These are phyloP conservation scores for Mucor circinelloides DNA, from an alignment of 371 early-diverging fungal species.

Conservation along the genomic window DNA sequence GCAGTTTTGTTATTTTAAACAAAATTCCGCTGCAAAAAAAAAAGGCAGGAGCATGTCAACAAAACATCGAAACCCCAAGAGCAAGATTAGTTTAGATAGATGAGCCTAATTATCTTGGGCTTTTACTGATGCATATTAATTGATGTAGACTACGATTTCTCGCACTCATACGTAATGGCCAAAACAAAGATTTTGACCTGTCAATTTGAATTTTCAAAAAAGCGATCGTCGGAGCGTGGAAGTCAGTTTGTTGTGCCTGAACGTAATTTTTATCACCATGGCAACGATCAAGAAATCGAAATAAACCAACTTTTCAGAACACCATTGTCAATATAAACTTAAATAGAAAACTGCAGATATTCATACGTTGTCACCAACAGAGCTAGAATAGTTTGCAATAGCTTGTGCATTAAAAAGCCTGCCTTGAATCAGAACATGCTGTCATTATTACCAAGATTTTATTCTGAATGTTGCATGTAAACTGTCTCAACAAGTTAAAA, in stretches of 20 bases:
- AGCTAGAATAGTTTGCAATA: not conserved
- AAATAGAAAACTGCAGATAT: not conserved
- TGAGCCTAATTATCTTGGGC: not conserved
- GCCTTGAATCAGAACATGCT: not conserved
- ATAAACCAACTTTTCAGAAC: not conserved
- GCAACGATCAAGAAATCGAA: not conserved
- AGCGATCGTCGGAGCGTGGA: no score
- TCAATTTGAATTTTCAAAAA: not conserved
- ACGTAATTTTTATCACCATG: not conserved
- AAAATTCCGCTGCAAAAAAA: not conserved
- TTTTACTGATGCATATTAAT: not conserved
- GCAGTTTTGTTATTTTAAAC: not conserved
- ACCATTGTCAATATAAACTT: not conserved
- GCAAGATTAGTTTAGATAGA: not conserved
- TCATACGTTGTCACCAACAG: not conserved
- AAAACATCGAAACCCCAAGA: not conserved
- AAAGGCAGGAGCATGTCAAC: not conserved
- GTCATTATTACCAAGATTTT: not conserved
- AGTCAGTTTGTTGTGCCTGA: not conserved
- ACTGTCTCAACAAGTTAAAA: not conserved
- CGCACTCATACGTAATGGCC: no score
- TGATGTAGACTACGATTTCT: not conserved
- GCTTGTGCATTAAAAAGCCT: not conserved
- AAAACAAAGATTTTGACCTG: no score
- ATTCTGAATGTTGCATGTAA: not conserved